Evolutionary conservation across 2,329 filamentous ascomycete species (phyloP).

Genomic region (Camptophora hylomeconis): DNA sequence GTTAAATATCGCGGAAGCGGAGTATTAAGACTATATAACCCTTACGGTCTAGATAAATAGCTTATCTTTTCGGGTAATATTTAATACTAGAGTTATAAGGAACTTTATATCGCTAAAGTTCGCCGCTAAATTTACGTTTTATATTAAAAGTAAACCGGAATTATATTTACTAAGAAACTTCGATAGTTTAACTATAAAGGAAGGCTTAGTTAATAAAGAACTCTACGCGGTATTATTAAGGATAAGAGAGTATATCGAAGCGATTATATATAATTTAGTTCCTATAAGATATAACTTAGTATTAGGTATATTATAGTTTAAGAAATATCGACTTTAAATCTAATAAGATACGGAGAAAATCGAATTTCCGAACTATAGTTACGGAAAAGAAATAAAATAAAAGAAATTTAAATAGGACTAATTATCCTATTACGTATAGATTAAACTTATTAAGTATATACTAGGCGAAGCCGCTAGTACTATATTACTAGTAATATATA

Average conservation of each 20-base stretch:
- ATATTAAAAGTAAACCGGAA: too few species aligned
- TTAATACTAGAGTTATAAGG: too few species aligned
- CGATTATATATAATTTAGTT: background rate
- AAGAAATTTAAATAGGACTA: background rate
- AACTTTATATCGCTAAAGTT: too few species aligned
- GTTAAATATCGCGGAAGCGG: too few species aligned
- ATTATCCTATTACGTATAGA: slow-evolving; percentile 1
- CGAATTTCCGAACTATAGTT: background rate
- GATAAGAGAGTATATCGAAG: slow-evolving; percentile 1
- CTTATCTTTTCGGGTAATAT: too few species aligned
- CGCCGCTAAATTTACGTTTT: too few species aligned
- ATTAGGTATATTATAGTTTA: slow-evolving; percentile 3
- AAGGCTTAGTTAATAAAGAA: background rate
- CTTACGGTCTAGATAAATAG: too few species aligned
- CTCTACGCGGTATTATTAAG: background rate
- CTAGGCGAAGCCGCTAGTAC: background rate
- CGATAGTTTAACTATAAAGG: too few species aligned
- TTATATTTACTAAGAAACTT: too few species aligned
- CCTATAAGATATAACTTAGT: slow-evolving; percentile 1
- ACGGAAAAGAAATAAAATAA: background rate
- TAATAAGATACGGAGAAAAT: slow-evolving; percentile 1
- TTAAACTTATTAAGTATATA: background rate
- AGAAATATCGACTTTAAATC: background rate
- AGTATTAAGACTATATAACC: too few species aligned
- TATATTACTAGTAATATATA: background rate